phyloP scores from a whole-genome alignment of 345 rosid species.

The Odontarrhena argentea region DNA sequence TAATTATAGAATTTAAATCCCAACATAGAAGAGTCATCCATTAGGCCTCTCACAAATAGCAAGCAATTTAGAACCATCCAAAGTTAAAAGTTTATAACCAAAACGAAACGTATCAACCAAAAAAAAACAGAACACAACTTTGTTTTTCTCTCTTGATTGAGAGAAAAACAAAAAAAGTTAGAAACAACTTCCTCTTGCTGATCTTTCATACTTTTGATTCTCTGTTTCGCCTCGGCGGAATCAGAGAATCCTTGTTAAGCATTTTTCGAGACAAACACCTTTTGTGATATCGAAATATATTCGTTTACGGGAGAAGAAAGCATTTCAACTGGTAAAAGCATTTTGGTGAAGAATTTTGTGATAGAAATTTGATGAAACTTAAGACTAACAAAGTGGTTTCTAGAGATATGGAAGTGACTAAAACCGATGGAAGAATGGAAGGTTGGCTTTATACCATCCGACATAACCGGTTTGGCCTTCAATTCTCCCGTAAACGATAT shows the following conservation, averaged over 20 bases:
- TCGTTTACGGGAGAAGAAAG: constrained; percentile 25
- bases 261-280: constrained; percentile 6
- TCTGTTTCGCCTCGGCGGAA: constrained; percentile 70
- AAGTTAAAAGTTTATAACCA: constrained; percentile 15
- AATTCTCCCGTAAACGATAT: constrained; percentile 76
- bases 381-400: constrained; percentile 22
- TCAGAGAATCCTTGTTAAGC: constrained; percentile 57
- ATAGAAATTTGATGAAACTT: background rate
- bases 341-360: background rate
- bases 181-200: constrained; percentile 1
- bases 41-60: constrained; percentile 38
- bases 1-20: constrained; percentile 33
- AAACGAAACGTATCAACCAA: constrained; percentile 1
- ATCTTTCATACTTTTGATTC: constrained; percentile 46
- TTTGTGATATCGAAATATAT: constrained; percentile 13
- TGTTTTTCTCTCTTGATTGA: constrained; percentile 34
- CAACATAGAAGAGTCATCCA: constrained; percentile 28
- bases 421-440: constrained; percentile 64
- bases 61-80: constrained; percentile 31
- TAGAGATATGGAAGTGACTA: constrained; percentile 43
- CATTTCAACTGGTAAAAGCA: constrained; percentile 24
- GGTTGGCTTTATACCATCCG: constrained; percentile 89
- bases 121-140: background rate
- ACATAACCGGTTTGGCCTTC: constrained; percentile 75
- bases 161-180: constrained; percentile 19